Evolutionary conservation across 202 grass and related monocot species (phyloP).

Genomic region (Zoysia matrella): DNA sequence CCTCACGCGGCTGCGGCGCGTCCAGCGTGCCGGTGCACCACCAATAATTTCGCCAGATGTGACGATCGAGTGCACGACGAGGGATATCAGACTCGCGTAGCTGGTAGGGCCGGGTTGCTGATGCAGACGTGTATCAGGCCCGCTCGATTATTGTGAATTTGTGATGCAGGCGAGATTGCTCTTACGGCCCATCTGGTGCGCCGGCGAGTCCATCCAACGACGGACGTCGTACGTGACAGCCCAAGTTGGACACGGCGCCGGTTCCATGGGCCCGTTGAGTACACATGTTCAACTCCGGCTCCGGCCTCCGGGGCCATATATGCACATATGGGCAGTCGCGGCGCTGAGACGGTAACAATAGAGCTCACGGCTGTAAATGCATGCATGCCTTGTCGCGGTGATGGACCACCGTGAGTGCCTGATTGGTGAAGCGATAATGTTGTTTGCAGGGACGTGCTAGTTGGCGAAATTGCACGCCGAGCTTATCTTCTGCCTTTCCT

Average conservation of each 20-base stretch:
- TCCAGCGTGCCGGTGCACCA: constrained; percentile 1
- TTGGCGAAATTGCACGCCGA: constrained; percentile 24
- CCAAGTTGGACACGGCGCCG: no score
- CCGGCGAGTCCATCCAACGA: no score
- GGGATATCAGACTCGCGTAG: no score
- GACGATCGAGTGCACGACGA: neutral
- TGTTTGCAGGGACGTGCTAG: neutral
- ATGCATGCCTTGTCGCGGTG: neutral
- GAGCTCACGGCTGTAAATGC: neutral
- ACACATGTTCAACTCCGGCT: no score
- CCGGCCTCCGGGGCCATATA: no score
- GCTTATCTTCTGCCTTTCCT: neutral
- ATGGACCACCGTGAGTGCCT: constrained; percentile 9
- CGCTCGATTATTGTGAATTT: no score
- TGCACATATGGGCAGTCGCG: no score
- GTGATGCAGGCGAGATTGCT: no score
- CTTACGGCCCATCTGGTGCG: no score
- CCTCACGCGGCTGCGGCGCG: constrained; percentile 20
- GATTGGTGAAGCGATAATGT: neutral
- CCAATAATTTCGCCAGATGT: neutral
- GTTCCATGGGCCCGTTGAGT: no score
- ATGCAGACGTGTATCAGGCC: neutral
- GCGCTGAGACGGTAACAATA: neutral
- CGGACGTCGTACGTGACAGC: no score
- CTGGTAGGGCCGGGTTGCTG: no score